A percentile compares a stretch with the other conserved stretches of the same genome.
Conservation (phyloP, 2,329 filamentous ascomycete species). For the Xylaria sp. region DNA sequence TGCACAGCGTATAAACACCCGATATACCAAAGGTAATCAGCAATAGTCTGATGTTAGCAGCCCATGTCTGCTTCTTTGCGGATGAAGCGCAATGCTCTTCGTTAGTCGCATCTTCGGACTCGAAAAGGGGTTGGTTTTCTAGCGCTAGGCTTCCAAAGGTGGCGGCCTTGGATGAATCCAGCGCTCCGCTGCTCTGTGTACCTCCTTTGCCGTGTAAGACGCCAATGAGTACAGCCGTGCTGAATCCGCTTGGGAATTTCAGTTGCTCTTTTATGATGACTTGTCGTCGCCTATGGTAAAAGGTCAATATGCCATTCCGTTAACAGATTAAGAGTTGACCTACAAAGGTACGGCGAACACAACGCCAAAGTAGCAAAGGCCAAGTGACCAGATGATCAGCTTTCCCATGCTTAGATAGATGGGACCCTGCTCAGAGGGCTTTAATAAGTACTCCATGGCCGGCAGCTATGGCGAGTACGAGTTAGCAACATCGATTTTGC, state of each 20-base stretch:
- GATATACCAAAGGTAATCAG: slow-evolving; percentile 64
- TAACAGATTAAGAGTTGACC: slow-evolving; percentile 33
- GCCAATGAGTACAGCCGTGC: slow-evolving; percentile 90
- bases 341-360: slow-evolving; percentile 90
- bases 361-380: slow-evolving; percentile 94
- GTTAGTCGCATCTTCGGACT: slow-evolving; percentile 28
- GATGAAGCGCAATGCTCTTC: slow-evolving; percentile 38
- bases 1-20: slow-evolving; percentile 75
- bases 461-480: slow-evolving; percentile 63
- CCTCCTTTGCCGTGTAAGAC: slow-evolving; percentile 76
- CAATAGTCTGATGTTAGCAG: slow-evolving; percentile 59
- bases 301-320: background rate
- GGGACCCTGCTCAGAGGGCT: slow-evolving; percentile 77
- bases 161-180: slow-evolving; percentile 39
- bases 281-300: slow-evolving; percentile 68
- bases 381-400: slow-evolving; percentile 87
- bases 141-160: slow-evolving; percentile 43
- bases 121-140: slow-evolving; percentile 40
- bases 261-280: slow-evolving; percentile 92
- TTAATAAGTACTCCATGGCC: slow-evolving; percentile 85
- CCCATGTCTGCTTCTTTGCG: slow-evolving; percentile 49
- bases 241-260: slow-evolving; percentile 94
- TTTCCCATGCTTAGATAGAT: slow-evolving; percentile 75
- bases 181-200: slow-evolving; percentile 38
- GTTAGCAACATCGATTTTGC: slow-evolving; percentile 12